These are phyloP conservation scores for Hyphopichia khmerensis DNA, from an alignment of 1,139 yeast genomes.

Conservation along the genomic window DNA sequence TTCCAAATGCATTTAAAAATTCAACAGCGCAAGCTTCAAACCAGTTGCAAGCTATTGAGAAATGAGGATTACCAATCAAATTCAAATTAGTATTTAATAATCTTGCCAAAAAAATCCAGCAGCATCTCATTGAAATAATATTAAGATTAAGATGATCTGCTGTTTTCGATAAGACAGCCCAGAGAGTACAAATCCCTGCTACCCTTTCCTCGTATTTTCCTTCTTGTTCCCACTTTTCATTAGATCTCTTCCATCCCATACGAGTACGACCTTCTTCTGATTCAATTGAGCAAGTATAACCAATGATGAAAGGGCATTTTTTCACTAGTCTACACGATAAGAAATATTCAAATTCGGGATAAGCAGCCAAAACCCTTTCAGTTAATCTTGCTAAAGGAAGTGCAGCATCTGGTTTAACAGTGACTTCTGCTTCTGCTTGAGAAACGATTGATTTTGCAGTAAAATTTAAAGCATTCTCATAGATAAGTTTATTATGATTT, in stretches of 20 bases:
- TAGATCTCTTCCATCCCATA: constrained; percentile 86
- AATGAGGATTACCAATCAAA: constrained; percentile 66
- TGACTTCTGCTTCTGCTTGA: constrained; percentile 92
- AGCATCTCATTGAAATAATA: constrained; percentile 32
- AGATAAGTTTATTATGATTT: constrained; percentile 46
- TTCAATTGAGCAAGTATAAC: constrained; percentile 69
- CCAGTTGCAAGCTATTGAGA: constrained; percentile 75
- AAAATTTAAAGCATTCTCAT: constrained; percentile 74
- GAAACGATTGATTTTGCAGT: constrained; percentile 81
- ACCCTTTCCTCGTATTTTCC: constrained; percentile 79
- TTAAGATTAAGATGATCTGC: constrained; percentile 15
- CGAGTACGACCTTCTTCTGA: constrained; percentile 79
- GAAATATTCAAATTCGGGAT: constrained; percentile 66
- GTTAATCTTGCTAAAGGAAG: constrained; percentile 75
- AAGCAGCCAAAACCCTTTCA: constrained; percentile 49
- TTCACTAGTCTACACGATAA: constrained; percentile 81
- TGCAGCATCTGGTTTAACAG: constrained; percentile 76
- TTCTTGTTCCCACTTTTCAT: constrained; percentile 74
- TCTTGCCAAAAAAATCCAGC: constrained; percentile 81
- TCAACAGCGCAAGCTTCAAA: constrained; percentile 81
- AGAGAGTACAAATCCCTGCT: constrained; percentile 80
- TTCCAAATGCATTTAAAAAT: constrained; percentile 58
- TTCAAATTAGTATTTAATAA: constrained; percentile 54
- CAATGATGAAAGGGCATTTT: constrained; percentile 87
- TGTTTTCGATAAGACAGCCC: constrained; percentile 66